Percentiles rank a stretch among this genome's conserved stretches.
Evolutionary conservation across 1,284 basidiomycete species (phyloP).

Genomic region (Malassezia globosa): DNA sequence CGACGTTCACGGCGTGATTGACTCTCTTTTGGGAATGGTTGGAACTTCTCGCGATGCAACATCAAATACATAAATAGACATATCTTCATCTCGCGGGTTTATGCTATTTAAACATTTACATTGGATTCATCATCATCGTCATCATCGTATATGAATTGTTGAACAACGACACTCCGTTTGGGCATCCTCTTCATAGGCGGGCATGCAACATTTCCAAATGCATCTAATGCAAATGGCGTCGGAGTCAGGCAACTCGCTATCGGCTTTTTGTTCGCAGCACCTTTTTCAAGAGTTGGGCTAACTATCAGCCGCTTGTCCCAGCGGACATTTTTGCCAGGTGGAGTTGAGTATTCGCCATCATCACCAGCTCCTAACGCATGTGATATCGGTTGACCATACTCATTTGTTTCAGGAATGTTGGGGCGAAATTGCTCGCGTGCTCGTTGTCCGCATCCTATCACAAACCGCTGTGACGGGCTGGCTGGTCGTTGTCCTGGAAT

Average conservation of each 20-base stretch:
- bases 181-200: neutral
- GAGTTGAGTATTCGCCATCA: conserved; percentile 9
- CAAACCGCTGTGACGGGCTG: conserved; percentile 11
- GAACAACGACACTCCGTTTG: conserved; percentile 3
- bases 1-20: conserved; percentile 32
- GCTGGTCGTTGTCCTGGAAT: conserved; percentile 11
- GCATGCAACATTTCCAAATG: conserved; percentile 11
- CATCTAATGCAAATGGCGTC: conserved; percentile 1
- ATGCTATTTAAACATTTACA: neutral
- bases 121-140: conserved; percentile 5
- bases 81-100: neutral
- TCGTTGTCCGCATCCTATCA: neutral
- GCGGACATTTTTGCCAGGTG: conserved; percentile 3
- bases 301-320: conserved; percentile 16
- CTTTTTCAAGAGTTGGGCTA: neutral
- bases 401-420: conserved; percentile 1
- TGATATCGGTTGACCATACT: conserved; percentile 3
- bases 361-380: conserved; percentile 15
- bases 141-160: conserved; percentile 12
- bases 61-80: too few relatives aligned
- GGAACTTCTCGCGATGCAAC: conserved; percentile 3
- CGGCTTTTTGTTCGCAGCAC: neutral
- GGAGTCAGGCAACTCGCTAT: neutral
- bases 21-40: conserved; percentile 36
- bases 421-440: neutral